Evolutionary conservation across 208 protist genomes (phyloP).

Genomic region (Leptomonas pyrrhocoris): DNA sequence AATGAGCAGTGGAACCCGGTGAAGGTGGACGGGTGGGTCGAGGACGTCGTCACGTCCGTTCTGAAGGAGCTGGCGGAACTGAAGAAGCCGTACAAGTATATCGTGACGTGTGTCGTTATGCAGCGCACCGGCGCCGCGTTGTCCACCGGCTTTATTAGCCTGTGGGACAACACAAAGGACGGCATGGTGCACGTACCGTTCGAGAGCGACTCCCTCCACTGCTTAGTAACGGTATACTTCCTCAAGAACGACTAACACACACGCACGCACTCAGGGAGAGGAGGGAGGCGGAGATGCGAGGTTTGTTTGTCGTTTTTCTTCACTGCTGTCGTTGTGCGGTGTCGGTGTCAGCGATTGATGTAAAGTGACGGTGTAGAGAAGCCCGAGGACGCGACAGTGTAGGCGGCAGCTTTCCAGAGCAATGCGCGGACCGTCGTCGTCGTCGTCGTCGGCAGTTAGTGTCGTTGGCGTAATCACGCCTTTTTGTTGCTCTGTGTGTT

Average conservation of each 20-base stretch:
- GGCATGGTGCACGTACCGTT: constrained; percentile 88
- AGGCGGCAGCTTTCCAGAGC: too few relatives aligned
- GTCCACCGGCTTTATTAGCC: constrained; percentile 85
- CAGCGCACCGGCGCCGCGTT: constrained; percentile 92
- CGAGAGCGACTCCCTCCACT: constrained; percentile 87
- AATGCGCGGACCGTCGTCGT: too few relatives aligned
- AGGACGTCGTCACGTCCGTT: constrained; percentile 74
- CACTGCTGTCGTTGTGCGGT: too few relatives aligned
- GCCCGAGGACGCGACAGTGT: too few relatives aligned
- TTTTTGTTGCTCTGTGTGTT: not conserved
- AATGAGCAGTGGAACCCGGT: constrained; percentile 75
- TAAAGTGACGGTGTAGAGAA: too few relatives aligned
- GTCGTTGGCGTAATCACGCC: too few relatives aligned
- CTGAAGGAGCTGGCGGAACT: constrained; percentile 86
- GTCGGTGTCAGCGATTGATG: too few relatives aligned
- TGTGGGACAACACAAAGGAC: constrained; percentile 94
- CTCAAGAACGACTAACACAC: constrained; percentile 77
- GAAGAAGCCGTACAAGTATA: constrained; percentile 95
- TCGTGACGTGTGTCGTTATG: constrained; percentile 91
- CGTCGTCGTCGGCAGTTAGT: too few relatives aligned
- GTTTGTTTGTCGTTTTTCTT: too few relatives aligned
- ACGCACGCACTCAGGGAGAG: not conserved
- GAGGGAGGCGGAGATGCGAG: too few relatives aligned
- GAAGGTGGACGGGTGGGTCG: constrained; percentile 87
- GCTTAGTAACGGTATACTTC: constrained; percentile 88